Conservation (phyloP, 768 basidiomycete species). For the Rhizopogon sp. region DNA sequence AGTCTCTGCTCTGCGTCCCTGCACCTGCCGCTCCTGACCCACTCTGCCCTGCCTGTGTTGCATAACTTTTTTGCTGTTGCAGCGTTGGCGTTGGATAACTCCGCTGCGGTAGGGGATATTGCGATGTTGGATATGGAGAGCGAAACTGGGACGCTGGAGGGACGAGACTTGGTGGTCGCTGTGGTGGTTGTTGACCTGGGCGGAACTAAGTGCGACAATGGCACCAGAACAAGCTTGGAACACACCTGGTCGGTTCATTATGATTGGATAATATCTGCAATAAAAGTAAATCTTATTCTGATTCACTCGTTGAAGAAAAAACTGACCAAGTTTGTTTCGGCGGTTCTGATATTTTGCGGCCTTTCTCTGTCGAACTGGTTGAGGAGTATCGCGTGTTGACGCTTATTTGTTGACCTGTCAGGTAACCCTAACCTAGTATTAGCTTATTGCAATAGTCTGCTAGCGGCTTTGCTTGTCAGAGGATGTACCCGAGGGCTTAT, state of each 20-base stretch:
- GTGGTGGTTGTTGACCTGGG: constrained; percentile 79
- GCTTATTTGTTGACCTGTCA: constrained; percentile 14
- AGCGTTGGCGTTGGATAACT: constrained; percentile 36
- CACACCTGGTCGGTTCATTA: constrained; percentile 62
- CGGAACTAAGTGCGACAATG: constrained; percentile 15
- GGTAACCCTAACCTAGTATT: too few relatives aligned
- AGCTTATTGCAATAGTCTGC: too few relatives aligned
- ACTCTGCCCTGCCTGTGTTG: constrained; percentile 69
- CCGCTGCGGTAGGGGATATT: constrained; percentile 26
- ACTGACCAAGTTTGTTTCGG: constrained; percentile 6
- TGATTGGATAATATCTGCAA: neutral
- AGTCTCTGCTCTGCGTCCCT: constrained; percentile 29
- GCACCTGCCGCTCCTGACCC: constrained; percentile 14
- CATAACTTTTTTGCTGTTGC: constrained; percentile 64
- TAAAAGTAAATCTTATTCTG: neutral
- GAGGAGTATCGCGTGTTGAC: constrained; percentile 20
- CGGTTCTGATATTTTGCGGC: constrained; percentile 10
- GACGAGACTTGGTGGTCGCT: constrained; percentile 71
- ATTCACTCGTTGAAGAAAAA: neutral
- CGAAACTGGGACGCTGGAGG: constrained; percentile 68
- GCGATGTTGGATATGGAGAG: constrained; percentile 37
- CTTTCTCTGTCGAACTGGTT: constrained; percentile 9
- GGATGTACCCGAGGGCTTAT: too few relatives aligned
- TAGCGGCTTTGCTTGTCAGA: too few relatives aligned
- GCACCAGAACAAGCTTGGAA: constrained; percentile 9